Conservation (phyloP, 2,329 filamentous ascomycete genomes). For the Didymellaceae sp. region DNA sequence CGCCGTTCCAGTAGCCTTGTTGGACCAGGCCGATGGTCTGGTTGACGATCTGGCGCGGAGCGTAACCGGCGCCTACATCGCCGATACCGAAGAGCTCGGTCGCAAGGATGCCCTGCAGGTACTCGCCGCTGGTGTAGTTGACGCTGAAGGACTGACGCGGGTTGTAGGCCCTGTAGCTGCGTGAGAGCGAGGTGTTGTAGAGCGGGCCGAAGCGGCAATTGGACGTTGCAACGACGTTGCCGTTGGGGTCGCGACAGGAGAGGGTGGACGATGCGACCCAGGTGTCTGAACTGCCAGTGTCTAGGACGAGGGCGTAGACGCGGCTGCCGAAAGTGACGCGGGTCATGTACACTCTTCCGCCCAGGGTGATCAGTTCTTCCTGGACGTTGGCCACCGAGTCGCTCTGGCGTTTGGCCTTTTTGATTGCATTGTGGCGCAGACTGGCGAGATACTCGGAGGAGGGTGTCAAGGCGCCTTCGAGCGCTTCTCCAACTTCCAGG, state of each 20-base stretch:
- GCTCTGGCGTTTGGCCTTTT: slow-evolving; percentile 13
- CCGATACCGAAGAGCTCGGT: slow-evolving; percentile 31
- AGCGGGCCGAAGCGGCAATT: slow-evolving; percentile 29
- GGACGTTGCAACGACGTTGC: background rate
- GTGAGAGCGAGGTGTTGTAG: slow-evolving; percentile 16
- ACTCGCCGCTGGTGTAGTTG: slow-evolving; percentile 35
- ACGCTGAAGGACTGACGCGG: slow-evolving; percentile 24
- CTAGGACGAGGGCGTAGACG: slow-evolving; percentile 34
- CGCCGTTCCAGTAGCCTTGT: slow-evolving; percentile 37
- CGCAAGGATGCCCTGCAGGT: slow-evolving; percentile 29
- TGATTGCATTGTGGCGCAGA: slow-evolving; percentile 7
- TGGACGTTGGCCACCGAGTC: slow-evolving; percentile 16
- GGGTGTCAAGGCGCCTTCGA: background rate
- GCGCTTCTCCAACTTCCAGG: slow-evolving; percentile 4
- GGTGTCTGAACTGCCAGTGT: slow-evolving; percentile 38
- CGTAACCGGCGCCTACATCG: slow-evolving; percentile 14
- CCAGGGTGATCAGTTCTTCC: slow-evolving; percentile 31
- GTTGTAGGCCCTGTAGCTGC: slow-evolving; percentile 2
- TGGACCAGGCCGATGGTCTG: slow-evolving; percentile 40
- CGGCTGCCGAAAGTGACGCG: slow-evolving; percentile 27
- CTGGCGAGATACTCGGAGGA: slow-evolving; percentile 12
- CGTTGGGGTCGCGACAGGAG: slow-evolving; percentile 18
- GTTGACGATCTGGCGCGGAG: slow-evolving; percentile 18
- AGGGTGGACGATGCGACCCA: slow-evolving; percentile 31
- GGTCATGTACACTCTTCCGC: slow-evolving; percentile 41